phyloP scores from a whole-genome alignment of 805 yeast species.

The Cyberlindnera sargentensis region DNA sequence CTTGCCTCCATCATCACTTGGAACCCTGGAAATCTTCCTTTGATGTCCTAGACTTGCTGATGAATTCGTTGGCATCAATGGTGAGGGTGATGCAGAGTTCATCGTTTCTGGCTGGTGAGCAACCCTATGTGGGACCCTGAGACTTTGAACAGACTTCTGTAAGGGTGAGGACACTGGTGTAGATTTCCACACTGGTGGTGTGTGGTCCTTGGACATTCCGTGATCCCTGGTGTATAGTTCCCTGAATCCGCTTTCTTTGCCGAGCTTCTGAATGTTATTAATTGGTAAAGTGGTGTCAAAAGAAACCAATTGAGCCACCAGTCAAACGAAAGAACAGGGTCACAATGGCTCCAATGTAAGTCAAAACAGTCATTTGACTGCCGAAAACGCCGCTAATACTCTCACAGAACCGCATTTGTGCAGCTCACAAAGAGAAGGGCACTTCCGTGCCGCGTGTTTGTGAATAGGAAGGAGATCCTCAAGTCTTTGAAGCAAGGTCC shows the following conservation, averaged over 20 bases:
- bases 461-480: constrained; percentile 12
- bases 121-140: constrained; percentile 1
- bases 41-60: not conserved
- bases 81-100: not conserved
- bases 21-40: not conserved
- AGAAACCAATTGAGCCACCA: too few relatives aligned
- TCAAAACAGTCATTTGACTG: not conserved
- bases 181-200: constrained; percentile 8
- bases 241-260: too few relatives aligned
- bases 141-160: constrained; percentile 5
- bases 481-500: constrained; percentile 7
- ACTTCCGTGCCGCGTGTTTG: constrained; percentile 14
- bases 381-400: not conserved
- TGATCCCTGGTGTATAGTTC: not conserved
- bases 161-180: constrained; percentile 15
- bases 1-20: constrained; percentile 3
- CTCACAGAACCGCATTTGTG: constrained; percentile 12
- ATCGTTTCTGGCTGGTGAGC: not conserved
- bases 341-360: constrained; percentile 14
- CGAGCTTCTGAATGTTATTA: too few relatives aligned
- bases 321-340: not conserved
- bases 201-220: constrained; percentile 1
- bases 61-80: not conserved
- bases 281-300: too few relatives aligned
- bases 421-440: constrained; percentile 5